Conservation (phyloP, 495 filamentous ascomycete genomes). For the Neurospora hispaniola region DNA sequence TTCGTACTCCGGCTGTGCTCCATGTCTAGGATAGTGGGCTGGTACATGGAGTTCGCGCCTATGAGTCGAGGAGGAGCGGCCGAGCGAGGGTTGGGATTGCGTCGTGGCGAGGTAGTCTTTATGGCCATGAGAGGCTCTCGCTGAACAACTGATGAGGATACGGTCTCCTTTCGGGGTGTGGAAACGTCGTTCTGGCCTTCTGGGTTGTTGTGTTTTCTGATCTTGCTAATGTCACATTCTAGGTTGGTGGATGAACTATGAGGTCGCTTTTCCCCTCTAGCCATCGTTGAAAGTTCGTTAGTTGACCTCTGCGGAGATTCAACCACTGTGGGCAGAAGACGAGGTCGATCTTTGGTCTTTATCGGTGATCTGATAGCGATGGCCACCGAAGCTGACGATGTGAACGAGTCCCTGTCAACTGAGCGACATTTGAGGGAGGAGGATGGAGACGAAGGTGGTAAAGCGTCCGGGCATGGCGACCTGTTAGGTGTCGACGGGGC, state of each 20-base stretch:
- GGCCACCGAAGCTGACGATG: not conserved
- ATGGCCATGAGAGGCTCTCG: not conserved
- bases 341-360: not conserved
- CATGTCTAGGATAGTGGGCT: not conserved
- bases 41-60: conserved; percentile 8
- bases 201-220: not conserved
- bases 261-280: conserved; percentile 4
- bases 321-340: not conserved
- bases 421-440: not conserved
- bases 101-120: conserved; percentile 1
- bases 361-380: not conserved
- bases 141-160: not conserved
- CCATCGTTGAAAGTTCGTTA: not conserved
- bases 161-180: not conserved
- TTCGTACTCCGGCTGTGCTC: not conserved
- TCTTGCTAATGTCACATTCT: conserved; percentile 2
- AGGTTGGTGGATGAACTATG: not conserved
- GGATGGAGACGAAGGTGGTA: not conserved
- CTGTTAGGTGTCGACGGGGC: conserved; percentile 1
- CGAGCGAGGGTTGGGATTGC: not conserved
- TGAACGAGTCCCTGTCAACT: not conserved
- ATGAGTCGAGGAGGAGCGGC: conserved; percentile 1
- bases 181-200: not conserved
- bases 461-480: not conserved
- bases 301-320: not conserved